Conservation (phyloP, 192 early-diverging fungal species). For the Umbelopsis ramanniana region DNA sequence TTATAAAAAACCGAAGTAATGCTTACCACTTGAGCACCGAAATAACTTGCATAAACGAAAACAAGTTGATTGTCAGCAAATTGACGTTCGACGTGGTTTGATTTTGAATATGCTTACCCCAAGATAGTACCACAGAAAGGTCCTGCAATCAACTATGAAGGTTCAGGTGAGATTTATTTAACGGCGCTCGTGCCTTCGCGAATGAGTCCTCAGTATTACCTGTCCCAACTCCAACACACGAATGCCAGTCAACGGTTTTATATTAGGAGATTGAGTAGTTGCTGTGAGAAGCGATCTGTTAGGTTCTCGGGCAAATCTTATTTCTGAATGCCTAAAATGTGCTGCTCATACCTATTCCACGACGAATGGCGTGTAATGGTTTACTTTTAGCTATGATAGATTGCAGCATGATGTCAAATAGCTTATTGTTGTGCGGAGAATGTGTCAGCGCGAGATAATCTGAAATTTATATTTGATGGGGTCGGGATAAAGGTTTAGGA, state of each 20-base stretch:
- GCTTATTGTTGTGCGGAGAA: background rate
- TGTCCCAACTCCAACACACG: conserved; percentile 49
- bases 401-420: background rate
- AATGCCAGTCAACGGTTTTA: conserved; percentile 46
- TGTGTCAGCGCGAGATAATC: background rate
- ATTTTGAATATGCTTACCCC: conserved; percentile 35
- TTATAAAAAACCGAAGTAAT: background rate
- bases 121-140: conserved; percentile 57
- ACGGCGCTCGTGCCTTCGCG: background rate
- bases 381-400: background rate
- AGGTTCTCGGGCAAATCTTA: background rate
- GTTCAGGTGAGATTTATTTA: background rate
- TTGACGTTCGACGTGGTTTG: background rate
- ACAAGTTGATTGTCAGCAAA: background rate
- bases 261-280: background rate
- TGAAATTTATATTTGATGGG: background rate
- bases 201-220: conserved; percentile 22
- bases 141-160: conserved; percentile 48
- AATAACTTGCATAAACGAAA: background rate
- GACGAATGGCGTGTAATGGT: background rate
- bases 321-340: background rate
- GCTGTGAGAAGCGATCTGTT: background rate
- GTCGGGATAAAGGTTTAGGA: conserved; percentile 1
- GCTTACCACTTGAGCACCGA: conserved; percentile 49
- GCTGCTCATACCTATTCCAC: background rate